Percentiles rank a stretch among this genome's conserved stretches.
These are phyloP conservation scores for Aspergillus puulaauensis DNA, from an alignment of 2,329 filamentous ascomycete genomes.

Conservation along the genomic window DNA sequence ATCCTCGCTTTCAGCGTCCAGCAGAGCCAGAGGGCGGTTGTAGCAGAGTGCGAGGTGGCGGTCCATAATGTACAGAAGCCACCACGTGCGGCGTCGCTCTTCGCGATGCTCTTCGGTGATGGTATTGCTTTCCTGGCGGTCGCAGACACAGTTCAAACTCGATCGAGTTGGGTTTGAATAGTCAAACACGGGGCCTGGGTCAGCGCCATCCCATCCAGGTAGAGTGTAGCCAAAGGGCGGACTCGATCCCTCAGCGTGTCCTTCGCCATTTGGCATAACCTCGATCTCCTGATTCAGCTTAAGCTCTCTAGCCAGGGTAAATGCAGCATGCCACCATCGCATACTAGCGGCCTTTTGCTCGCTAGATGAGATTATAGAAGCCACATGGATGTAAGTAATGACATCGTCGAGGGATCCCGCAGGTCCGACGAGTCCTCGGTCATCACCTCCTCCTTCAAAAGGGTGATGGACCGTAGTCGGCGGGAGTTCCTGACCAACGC, in stretches of 20 bases:
- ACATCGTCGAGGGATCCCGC: slow-evolving; percentile 83
- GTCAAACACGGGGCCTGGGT: slow-evolving; percentile 46
- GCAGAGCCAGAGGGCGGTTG: slow-evolving; percentile 81
- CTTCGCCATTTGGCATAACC: slow-evolving; percentile 31
- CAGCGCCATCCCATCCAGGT: slow-evolving; percentile 47
- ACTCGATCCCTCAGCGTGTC: slow-evolving; percentile 31
- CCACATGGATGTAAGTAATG: slow-evolving; percentile 87
- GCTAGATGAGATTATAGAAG: slow-evolving; percentile 86
- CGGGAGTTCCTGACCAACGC: slow-evolving; percentile 73
- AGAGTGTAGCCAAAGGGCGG: slow-evolving; percentile 34
- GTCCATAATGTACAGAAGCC: slow-evolving; percentile 89
- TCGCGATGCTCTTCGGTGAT: slow-evolving; percentile 81
- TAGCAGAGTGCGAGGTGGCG: slow-evolving; percentile 89
- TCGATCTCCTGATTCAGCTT: slow-evolving; percentile 79
- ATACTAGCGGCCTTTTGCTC: slow-evolving; percentile 94
- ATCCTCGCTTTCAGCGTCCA: slow-evolving; percentile 83
- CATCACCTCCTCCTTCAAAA: slow-evolving; percentile 58
- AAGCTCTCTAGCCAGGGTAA: slow-evolving; percentile 83
- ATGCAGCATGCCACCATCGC: slow-evolving; percentile 94
- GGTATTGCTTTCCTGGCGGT: slow-evolving; percentile 27
- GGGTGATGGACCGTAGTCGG: slow-evolving; percentile 63
- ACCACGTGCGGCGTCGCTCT: slow-evolving; percentile 87
- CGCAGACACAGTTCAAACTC: slow-evolving; percentile 38
- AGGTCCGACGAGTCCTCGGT: slow-evolving; percentile 44
- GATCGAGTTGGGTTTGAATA: slow-evolving; percentile 38